These are phyloP conservation scores for Eucalyptus caleyi DNA, from an alignment of 345 rosid species.

Conservation along the genomic window DNA sequence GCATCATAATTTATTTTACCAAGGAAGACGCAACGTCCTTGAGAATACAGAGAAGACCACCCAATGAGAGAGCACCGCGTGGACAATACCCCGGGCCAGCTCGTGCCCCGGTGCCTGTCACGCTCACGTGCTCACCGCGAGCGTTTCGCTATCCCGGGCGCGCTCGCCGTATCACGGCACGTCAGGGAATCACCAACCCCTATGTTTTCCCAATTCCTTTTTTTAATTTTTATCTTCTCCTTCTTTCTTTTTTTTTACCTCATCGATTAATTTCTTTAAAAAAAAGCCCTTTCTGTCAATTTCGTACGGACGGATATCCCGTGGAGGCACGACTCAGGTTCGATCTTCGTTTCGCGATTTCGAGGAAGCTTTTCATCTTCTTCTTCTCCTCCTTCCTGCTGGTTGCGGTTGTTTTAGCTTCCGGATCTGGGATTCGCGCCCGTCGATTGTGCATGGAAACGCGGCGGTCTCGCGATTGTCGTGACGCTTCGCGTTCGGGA, in stretches of 20 bases:
- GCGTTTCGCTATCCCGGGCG: background rate
- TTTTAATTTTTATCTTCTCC: background rate
- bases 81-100: background rate
- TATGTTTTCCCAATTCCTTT: background rate
- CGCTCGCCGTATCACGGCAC: background rate
- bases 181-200: background rate
- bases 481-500: background rate
- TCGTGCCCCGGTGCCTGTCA: background rate
- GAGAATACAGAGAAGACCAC: background rate
- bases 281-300: background rate
- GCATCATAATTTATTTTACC: background rate
- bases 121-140: background rate
- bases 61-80: background rate
- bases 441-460: background rate
- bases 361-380: background rate
- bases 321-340: background rate
- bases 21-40: background rate
- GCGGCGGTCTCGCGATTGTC: background rate
- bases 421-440: background rate
- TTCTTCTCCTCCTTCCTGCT: too few relatives aligned
- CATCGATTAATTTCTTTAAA: background rate
- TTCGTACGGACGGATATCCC: constrained; percentile 38
- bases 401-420: background rate
- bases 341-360: background rate
- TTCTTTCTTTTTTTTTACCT: background rate